Evolutionary conservation across 129 eudicot genomes (phyloP).

Genomic region (Flaveria trinervia): DNA sequence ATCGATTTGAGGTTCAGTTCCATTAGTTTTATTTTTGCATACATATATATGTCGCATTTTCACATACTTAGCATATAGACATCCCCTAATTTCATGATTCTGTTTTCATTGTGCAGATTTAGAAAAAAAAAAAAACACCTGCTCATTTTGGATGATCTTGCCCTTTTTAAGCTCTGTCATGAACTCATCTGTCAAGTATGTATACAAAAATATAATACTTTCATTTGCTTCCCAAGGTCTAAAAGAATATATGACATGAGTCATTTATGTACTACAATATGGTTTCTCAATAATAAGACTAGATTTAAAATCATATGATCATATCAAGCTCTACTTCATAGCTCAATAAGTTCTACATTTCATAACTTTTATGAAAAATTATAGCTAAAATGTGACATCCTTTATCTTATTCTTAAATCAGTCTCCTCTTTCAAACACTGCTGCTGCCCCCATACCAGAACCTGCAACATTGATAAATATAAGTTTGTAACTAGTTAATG

Average conservation of each 20-base stretch:
- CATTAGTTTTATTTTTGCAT: too few relatives aligned
- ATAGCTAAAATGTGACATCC: background rate
- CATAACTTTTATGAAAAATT: background rate
- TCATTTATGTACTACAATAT: constrained; percentile 15
- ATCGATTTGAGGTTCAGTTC: too few relatives aligned
- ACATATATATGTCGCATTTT: too few relatives aligned
- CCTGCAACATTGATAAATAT: constrained; percentile 34
- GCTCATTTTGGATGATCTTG: too few relatives aligned
- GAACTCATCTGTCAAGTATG: background rate
- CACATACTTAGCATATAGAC: too few relatives aligned
- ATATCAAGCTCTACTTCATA: background rate
- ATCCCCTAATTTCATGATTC: too few relatives aligned
- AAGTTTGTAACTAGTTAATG: background rate
- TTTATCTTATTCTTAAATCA: background rate
- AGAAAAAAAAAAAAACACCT: too few relatives aligned
- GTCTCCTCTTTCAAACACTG: constrained; percentile 73
- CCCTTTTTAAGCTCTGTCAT: too few relatives aligned
- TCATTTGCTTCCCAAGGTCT: constrained; percentile 10
- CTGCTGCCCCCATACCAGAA: constrained; percentile 85
- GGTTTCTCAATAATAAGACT: background rate
- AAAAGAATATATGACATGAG: constrained; percentile 1
- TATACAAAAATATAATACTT: background rate
- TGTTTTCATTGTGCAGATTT: too few relatives aligned
- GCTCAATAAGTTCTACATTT: constrained; percentile 1
- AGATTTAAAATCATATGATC: background rate